Percentiles rank a stretch among this genome's conserved stretches.
These are phyloP conservation scores for Calvatia gigantea DNA, from an alignment of 768 basidiomycete species.

Conservation along the genomic window DNA sequence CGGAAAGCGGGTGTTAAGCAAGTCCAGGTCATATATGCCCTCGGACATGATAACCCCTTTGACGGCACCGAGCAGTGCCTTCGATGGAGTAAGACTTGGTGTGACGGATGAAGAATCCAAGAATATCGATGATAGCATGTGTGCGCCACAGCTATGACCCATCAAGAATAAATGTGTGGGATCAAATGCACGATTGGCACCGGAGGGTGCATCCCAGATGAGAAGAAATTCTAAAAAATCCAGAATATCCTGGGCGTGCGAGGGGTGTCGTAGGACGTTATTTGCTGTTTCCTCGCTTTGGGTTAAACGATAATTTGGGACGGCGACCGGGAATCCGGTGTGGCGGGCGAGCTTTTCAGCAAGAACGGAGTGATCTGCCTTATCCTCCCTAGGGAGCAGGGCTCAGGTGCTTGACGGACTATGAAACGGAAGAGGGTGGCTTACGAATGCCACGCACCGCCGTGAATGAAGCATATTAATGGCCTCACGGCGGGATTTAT, in stretches of 20 bases:
- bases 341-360: constrained; percentile 48
- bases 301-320: constrained; percentile 80
- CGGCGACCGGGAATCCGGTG: constrained; percentile 56
- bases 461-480: constrained; percentile 75
- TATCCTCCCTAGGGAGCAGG: constrained; percentile 59
- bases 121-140: constrained; percentile 73
- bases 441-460: constrained; percentile 82
- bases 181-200: constrained; percentile 29
- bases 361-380: constrained; percentile 50
- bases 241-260: constrained; percentile 66
- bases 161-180: constrained; percentile 49
- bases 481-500: constrained; percentile 19
- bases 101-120: constrained; percentile 44
- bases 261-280: constrained; percentile 56
- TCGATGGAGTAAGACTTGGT: constrained; percentile 43
- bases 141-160: constrained; percentile 81
- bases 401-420: background rate
- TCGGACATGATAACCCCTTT: constrained; percentile 63
- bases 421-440: constrained; percentile 21
- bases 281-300: constrained; percentile 31
- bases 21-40: constrained; percentile 75
- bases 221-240: constrained; percentile 56
- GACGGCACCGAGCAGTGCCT: constrained; percentile 37
- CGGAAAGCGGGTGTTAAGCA: constrained; percentile 62
- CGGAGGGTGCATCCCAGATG: constrained; percentile 38